Conservation (phyloP, 2,329 filamentous ascomycete genomes). For the Colletotrichum sublineola region DNA sequence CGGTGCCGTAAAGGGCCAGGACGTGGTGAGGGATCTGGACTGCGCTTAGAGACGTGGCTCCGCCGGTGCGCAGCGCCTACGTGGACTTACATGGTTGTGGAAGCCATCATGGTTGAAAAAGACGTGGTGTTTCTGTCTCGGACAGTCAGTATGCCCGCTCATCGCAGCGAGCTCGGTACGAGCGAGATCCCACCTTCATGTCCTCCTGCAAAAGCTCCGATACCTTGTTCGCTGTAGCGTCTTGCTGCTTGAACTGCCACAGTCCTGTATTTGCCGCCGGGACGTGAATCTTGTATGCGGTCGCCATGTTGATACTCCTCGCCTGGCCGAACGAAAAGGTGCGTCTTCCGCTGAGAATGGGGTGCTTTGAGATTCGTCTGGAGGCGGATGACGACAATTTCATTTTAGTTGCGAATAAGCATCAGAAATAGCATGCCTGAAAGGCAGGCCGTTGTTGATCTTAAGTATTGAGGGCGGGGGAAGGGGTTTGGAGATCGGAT, state of each 20-base stretch:
- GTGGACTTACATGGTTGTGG: constrained; percentile 79
- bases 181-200: constrained; percentile 64
- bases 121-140: constrained; percentile 73
- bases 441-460: not conserved
- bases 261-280: constrained; percentile 64
- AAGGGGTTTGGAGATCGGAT: constrained; percentile 6
- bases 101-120: constrained; percentile 83
- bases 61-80: not conserved
- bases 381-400: constrained; percentile 1
- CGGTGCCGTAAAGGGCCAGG: constrained; percentile 81
- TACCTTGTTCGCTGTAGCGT: constrained; percentile 71
- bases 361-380: constrained; percentile 13
- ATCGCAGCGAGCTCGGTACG: not conserved
- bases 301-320: constrained; percentile 56
- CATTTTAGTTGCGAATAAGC: constrained; percentile 21
- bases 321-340: constrained; percentile 6
- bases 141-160: constrained; percentile 9
- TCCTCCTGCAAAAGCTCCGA: constrained; percentile 82
- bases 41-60: not conserved
- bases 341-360: not conserved
- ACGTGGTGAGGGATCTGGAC: constrained; percentile 77
- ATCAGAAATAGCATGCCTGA: not conserved
- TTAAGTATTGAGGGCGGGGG: constrained; percentile 16
- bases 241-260: constrained; percentile 60
- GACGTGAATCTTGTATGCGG: constrained; percentile 63